Conservation (phyloP, 2,329 filamentous ascomycete genomes). For the Monosporascus cannonballus region DNA sequence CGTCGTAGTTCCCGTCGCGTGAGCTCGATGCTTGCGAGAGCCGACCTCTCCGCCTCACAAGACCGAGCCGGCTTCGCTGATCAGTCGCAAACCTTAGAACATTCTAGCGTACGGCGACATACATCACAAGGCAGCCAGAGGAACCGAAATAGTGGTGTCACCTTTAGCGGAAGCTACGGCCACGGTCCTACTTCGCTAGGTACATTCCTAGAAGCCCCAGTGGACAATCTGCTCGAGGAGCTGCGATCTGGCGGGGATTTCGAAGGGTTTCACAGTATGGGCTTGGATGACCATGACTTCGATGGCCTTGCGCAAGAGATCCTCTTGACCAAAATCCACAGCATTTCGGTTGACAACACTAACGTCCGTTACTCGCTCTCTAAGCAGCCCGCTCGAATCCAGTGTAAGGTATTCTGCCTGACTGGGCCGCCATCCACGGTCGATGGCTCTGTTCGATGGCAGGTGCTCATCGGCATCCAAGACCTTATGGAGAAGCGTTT, state of each 20-base stretch:
- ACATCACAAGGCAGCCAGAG: slow-evolving; percentile 70
- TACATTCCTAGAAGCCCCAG: slow-evolving; percentile 61
- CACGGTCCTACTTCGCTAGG: slow-evolving; percentile 39
- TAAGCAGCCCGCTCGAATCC: slow-evolving; percentile 43
- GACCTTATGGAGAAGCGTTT: slow-evolving; percentile 62
- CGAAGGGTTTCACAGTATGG: slow-evolving; percentile 67
- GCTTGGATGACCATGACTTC: slow-evolving; percentile 64
- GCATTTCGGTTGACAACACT: slow-evolving; percentile 54
- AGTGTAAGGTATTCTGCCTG: slow-evolving; percentile 63
- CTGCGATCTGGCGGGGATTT: slow-evolving; percentile 55
- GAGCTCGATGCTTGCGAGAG: slow-evolving; percentile 83
- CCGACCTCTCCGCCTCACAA: slow-evolving; percentile 79
- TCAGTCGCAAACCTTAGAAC: slow-evolving; percentile 36
- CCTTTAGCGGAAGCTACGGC: slow-evolving; percentile 30
- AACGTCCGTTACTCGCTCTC: slow-evolving; percentile 56
- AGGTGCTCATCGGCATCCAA: slow-evolving; percentile 63
- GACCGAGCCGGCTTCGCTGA: slow-evolving; percentile 78
- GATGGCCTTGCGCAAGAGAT: slow-evolving; percentile 68
- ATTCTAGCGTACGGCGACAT: slow-evolving; percentile 50
- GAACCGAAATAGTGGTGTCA: slow-evolving; percentile 52
- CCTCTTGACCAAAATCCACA: slow-evolving; percentile 65
- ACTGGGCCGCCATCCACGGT: slow-evolving; percentile 50
- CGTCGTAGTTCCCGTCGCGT: slow-evolving; percentile 67
- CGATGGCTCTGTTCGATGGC: slow-evolving; percentile 46
- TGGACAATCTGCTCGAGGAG: slow-evolving; percentile 65